Evolutionary conservation across 2,329 filamentous ascomycete genomes (phyloP), one percentile per base, ranked within the genome.

Genomic region (Moelleriella libera): DNA sequence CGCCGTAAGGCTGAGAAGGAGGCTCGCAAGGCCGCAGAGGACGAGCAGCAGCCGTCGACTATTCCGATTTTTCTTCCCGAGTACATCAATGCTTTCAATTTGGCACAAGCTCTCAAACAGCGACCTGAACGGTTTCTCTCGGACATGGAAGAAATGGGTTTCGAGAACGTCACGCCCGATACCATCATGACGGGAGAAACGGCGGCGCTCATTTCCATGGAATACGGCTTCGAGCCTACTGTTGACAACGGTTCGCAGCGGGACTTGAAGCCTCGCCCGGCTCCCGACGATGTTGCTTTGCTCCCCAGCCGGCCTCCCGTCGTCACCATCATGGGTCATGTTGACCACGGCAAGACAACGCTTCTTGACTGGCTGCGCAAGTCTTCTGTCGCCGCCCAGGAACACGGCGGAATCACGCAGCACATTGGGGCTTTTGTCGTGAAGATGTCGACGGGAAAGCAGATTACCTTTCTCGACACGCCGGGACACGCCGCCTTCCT

Each of bases 241-340:
- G 76, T 92, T 29, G 82, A 88, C 48, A 72, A 61, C 57, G 82
- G 70, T 14, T 79, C 83, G 44, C 62, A 68, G 1, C 70, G 80
- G 43, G 90, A 98, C 62, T 67, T 98, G 40, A 76, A 75, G 51
- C 75, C 85, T 29, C 77, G 82, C 9, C 82, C 88, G 1, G 68
- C 74, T 30, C 77, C 79, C 7, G 80, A 81, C 57, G 86, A 90
- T 61, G 75, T 70, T 45, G 78, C 83, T 0, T 56, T 64, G 11
- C 65, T 96, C 6, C 88, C 88, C 2, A 65, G 70, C 34, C 79
- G 94, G 12, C 90, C 92, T 6, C 94, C 92, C 0, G 88, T 98
- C 37, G 89, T 98, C 40, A 97, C 94, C 0, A 98, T 98, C 59
- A 98, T 98, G 94, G 92, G 92, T 2, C 92, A 98, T 54, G 92